These are phyloP conservation scores for Neurospora sp. DNA, from an alignment of 495 filamentous ascomycete species.

Conservation along the genomic window DNA sequence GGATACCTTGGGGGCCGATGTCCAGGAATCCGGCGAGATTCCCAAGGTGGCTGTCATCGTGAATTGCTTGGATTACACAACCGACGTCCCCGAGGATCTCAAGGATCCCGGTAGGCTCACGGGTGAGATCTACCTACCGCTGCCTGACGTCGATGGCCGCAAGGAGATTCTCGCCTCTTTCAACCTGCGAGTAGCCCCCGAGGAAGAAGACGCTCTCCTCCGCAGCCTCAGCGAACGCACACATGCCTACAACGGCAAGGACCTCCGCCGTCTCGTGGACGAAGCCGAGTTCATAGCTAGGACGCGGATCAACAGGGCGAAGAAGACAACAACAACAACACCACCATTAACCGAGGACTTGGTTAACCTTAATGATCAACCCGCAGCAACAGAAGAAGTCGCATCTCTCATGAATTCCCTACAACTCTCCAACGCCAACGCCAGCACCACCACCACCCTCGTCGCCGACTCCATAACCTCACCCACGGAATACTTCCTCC, in stretches of 20 bases:
- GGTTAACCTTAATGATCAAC: neutral
- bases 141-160: constrained; percentile 64
- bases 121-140: constrained; percentile 66
- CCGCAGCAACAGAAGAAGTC: neutral
- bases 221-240: constrained; percentile 38
- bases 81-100: constrained; percentile 64
- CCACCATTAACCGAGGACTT: neutral
- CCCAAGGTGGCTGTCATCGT: constrained; percentile 55
- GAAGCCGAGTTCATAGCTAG: constrained; percentile 24
- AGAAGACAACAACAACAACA: neutral
- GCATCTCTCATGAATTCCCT: neutral
- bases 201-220: constrained; percentile 27
- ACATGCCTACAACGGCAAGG: constrained; percentile 44
- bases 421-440: neutral
- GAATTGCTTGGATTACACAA: constrained; percentile 60
- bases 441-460: neutral
- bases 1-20: constrained; percentile 34
- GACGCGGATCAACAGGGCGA: constrained; percentile 5
- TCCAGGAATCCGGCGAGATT: constrained; percentile 21
- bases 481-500: constrained; percentile 11
- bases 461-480: neutral
- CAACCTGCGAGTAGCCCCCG: constrained; percentile 23
- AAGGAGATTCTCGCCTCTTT: constrained; percentile 61
- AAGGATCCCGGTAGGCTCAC: constrained; percentile 56
- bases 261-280: constrained; percentile 34